Base-by-base conservation (phyloP, 768 basidiomycete genomes). In the Rhizopogon salebrosus region DNA sequence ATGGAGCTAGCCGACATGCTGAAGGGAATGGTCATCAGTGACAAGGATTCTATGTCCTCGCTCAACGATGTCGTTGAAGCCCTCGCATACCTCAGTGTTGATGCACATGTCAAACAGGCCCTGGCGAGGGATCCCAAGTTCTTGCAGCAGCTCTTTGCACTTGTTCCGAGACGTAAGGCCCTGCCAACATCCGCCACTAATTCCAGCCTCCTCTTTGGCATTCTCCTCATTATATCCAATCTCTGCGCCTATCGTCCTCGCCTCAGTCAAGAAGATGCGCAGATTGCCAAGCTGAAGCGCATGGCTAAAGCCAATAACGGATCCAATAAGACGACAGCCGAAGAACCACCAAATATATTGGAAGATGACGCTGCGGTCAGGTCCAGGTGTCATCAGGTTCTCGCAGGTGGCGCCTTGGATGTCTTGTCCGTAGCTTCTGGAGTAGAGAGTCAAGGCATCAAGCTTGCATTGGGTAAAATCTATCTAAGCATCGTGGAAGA, bases 201-300 rank as follows among this genome's bases (percentile, higher is more conserved):
- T 37, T 71, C 79, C 22, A 77, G 85, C 1, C 71, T 90, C 5
- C 70, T 87, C 29, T 98, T 89, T 57, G 95, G 95, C 6, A 66
- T 92, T 39, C 78, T 89, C 26, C 75, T 83, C 48, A 84, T 95
- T 57, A 77, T 92, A 43, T 70, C 78, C 56, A 94, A 97, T 63
- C 65, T 97, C 35, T 84, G 84, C 41, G 71, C 77, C 10, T 87
- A 87, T 63, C 83, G 79, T 48, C 85, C 87, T 7, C 80, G 75
- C 11, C 71, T 93, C 20, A 86, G 79, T 7, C 83, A 89, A 48
- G 93, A 97, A 66, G 85, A 95, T 62, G 75, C 77, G 27, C 92
- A 97, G 62, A 78, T 95, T 4, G 83, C 85, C 50, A 90, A 85
- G 64, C 74, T 98, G 36, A 81, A 82, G 58, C 76, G 75, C 45